Conservation (phyloP, 352 stramenopile species). For the Aphanomyces astaci region DNA sequence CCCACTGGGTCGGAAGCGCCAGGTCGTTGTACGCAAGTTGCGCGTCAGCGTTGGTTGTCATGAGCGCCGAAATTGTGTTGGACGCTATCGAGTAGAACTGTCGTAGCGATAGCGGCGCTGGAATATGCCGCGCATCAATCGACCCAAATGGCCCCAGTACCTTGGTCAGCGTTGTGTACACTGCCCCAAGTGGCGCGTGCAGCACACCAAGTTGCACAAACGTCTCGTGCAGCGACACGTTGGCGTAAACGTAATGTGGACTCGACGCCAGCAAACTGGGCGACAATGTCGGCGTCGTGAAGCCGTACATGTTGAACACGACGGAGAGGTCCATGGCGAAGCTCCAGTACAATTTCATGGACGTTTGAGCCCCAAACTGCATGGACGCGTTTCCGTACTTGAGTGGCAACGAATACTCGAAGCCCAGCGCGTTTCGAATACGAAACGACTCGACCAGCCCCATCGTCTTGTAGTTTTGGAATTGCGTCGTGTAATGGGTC, state of each 20-base stretch:
- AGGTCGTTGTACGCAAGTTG: neutral
- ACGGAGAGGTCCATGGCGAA: conserved; percentile 3
- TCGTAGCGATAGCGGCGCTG: neutral
- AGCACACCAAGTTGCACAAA: neutral
- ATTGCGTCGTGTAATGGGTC: neutral
- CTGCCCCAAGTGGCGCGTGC: neutral
- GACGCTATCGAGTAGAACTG: neutral
- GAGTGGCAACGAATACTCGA: neutral
- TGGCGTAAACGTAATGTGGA: neutral
- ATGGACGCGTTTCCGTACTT: neutral
- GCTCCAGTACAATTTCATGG: conserved; percentile 6
- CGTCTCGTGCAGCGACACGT: neutral
- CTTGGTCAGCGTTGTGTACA: neutral
- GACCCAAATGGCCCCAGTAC: neutral
- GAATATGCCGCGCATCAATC: neutral
- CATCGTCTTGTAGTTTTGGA: conserved; percentile 6
- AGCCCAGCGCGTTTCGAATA: conserved; percentile 1
- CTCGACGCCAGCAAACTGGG: neutral
- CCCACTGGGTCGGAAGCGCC: neutral
- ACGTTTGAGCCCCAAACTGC: neutral
- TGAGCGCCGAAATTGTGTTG: neutral
- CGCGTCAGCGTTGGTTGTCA: neutral
- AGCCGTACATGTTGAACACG: too few relatives aligned
- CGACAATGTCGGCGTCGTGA: neutral
- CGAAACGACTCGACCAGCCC: neutral